Base-by-base conservation (phyloP, 176 grass and related monocot genomes). In the Cenchrus americanus region DNA sequence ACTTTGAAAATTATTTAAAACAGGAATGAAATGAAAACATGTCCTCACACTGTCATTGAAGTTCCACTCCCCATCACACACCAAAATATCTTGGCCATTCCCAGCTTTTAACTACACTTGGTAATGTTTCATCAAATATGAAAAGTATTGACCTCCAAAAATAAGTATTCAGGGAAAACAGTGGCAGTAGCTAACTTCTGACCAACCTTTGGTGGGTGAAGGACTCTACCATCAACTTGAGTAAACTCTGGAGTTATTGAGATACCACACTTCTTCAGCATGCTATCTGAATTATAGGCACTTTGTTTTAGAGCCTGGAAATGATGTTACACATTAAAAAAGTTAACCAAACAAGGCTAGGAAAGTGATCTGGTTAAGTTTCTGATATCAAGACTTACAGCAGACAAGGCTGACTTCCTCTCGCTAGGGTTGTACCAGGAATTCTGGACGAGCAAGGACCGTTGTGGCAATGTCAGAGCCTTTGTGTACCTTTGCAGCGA, bases 401-500 rank as follows among this genome's bases (percentile, higher is more conserved):
- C 6, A 67, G 64, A 67, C 13, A 67, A 40, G 37, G 8, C 32
- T 41, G 15, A 40, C 64, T 41, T 67, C 64, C 32, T 41, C 17
- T 67, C 64, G 10, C 9, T 34, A 3, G 64, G 64, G 18, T 67
- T 67, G 32, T 88, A 87, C 77, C 87, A 76, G 0, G 93, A 95
- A 30, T 88, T 90, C 75, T 95, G 87, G 0, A 95, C 87, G 3
- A 95, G 88, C 2, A 66, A 65, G 43, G 93, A 41, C 12, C 90
- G 52, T 44, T 95, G 90, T 21, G 74, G 21, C 7, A 49, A 83
- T 1, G 80, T 85, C 63, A 95, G 59, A 14, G 88, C 73, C 24
- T 88, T 95, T 21, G 76, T 95, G 34, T 95, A 95, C 37, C 93
- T 87, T 83, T 95, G 90, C 53, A 95, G 41, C 7, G 89, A 67